Percentiles rank a stretch among this genome's conserved stretches.
phyloP scores from a whole-genome alignment of 371 early-diverging fungal species.

The Mortierella sp. region DNA sequence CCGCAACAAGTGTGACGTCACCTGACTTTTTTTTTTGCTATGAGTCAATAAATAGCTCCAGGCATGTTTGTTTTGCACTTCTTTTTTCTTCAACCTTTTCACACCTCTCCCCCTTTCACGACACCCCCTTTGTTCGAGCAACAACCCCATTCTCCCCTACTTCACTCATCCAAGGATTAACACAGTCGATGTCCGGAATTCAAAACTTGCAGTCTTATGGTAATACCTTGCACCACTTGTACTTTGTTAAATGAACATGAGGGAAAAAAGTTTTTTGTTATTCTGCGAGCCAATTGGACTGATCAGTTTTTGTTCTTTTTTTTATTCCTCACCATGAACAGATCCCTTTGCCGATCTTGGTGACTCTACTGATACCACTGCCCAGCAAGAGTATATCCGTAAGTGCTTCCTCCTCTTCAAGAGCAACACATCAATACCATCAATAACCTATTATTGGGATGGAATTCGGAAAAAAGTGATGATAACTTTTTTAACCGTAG shows the following conservation, averaged over 20 bases:
- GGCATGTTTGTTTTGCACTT: background rate
- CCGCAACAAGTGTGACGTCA: no score
- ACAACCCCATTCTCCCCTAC: background rate
- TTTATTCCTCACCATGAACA: conserved; percentile 28
- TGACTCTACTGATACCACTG: conserved; percentile 70
- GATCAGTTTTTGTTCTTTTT: background rate
- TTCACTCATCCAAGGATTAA: background rate
- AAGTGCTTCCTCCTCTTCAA: conserved; percentile 56
- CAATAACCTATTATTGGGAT: no score
- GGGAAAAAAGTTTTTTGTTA: background rate
- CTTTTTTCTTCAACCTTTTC: conserved; percentile 13
- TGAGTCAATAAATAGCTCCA: conserved; percentile 14
- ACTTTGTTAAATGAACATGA: no score
- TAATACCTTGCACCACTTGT: conserved; percentile 9
- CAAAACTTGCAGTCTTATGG: conserved; percentile 54
- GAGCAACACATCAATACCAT: no score
- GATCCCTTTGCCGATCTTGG: conserved; percentile 90
- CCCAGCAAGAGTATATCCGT: conserved; percentile 80
- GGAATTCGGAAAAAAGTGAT: conserved; percentile 43
- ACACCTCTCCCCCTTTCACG: conserved; percentile 1
- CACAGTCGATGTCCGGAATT: conserved; percentile 47
- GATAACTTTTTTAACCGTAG: conserved; percentile 56
- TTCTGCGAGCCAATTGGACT: background rate
- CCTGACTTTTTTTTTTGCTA: no score
- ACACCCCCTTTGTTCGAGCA: background rate